These are phyloP conservation scores for Bondarzewia mesenterica DNA, from an alignment of 1,284 basidiomycete species.

Conservation along the genomic window DNA sequence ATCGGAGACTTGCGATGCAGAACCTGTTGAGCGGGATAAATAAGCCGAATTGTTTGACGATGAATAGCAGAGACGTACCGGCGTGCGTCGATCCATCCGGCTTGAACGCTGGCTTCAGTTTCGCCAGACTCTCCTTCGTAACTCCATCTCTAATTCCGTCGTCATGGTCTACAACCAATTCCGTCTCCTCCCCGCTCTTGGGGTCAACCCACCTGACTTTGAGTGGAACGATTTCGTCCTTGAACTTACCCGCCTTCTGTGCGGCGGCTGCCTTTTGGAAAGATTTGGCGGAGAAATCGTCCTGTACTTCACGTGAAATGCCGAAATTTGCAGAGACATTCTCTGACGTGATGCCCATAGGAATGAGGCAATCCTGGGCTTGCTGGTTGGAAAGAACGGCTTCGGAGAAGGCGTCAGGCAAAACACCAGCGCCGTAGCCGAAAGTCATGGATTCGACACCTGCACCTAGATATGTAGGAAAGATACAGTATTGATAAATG, in stretches of 20 bases:
- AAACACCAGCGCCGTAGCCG: slow-evolving; percentile 68
- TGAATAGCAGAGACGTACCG: slow-evolving; percentile 27
- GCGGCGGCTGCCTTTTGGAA: slow-evolving; percentile 85
- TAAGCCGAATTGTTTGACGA: neutral
- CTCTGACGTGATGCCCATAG: slow-evolving; percentile 97
- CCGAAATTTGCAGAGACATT: slow-evolving; percentile 82
- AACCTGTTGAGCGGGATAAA: slow-evolving; percentile 34
- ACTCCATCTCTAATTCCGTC: slow-evolving; percentile 93
- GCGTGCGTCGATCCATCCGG: slow-evolving; percentile 92
- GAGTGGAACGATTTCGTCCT: slow-evolving; percentile 86
- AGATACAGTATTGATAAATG: neutral
- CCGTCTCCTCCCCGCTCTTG: slow-evolving; percentile 76
- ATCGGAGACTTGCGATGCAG: slow-evolving; percentile 95
- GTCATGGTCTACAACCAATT: slow-evolving; percentile 78
- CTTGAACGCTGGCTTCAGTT: slow-evolving; percentile 91
- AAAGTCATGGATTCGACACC: slow-evolving; percentile 96
- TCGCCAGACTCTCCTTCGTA: slow-evolving; percentile 77
- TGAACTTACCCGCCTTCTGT: slow-evolving; percentile 88
- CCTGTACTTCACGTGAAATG: slow-evolving; percentile 71
- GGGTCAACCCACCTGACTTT: slow-evolving; percentile 73
- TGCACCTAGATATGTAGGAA: slow-evolving; percentile 47
- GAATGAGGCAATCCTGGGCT: slow-evolving; percentile 87
- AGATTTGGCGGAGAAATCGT: slow-evolving; percentile 81
- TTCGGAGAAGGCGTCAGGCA: slow-evolving; percentile 74
- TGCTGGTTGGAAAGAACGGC: slow-evolving; percentile 72